These are phyloP conservation scores for Volvariella surrecta DNA, from an alignment of 1,284 basidiomycete genomes.

Conservation along the genomic window DNA sequence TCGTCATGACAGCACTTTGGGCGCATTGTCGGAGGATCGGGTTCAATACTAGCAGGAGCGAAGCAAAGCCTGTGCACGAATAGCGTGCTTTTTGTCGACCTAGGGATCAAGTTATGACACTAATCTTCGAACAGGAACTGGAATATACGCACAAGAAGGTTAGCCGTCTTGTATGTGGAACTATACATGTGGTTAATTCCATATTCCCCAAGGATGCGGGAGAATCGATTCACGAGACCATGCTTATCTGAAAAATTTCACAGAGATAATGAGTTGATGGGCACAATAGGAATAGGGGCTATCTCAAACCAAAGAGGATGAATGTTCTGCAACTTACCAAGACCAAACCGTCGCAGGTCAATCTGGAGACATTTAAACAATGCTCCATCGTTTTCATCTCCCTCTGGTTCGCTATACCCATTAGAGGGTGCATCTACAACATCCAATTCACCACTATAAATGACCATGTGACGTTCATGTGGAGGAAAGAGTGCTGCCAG, in stretches of 20 bases:
- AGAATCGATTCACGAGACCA: slow-evolving; percentile 71
- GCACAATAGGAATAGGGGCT: neutral
- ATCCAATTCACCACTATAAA: slow-evolving; percentile 60
- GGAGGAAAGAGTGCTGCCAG: slow-evolving; percentile 60
- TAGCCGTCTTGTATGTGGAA: slow-evolving; percentile 79
- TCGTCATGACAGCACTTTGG: too few species aligned
- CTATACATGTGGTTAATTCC: slow-evolving; percentile 80
- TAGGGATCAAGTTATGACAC: slow-evolving; percentile 11
- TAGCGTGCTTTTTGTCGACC: slow-evolving; percentile 37
- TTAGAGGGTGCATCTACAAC: slow-evolving; percentile 35
- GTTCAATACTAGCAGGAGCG: slow-evolving; percentile 23
- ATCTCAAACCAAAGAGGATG: slow-evolving; percentile 2
- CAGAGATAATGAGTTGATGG: too few species aligned
- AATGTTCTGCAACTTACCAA: slow-evolving; percentile 34
- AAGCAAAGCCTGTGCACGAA: slow-evolving; percentile 34
- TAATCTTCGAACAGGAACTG: slow-evolving; percentile 1
- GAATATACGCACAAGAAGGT: slow-evolving; percentile 52
- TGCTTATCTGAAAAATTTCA: slow-evolving; percentile 55
- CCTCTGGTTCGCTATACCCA: slow-evolving; percentile 23
- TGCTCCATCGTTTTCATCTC: slow-evolving; percentile 23
- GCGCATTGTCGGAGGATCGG: too few species aligned
- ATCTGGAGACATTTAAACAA: slow-evolving; percentile 60
- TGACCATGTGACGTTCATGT: slow-evolving; percentile 63
- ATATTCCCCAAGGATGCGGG: slow-evolving; percentile 58
- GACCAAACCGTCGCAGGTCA: slow-evolving; percentile 58